Conservation (phyloP, 768 basidiomycete species). For the Collybia nuda region DNA sequence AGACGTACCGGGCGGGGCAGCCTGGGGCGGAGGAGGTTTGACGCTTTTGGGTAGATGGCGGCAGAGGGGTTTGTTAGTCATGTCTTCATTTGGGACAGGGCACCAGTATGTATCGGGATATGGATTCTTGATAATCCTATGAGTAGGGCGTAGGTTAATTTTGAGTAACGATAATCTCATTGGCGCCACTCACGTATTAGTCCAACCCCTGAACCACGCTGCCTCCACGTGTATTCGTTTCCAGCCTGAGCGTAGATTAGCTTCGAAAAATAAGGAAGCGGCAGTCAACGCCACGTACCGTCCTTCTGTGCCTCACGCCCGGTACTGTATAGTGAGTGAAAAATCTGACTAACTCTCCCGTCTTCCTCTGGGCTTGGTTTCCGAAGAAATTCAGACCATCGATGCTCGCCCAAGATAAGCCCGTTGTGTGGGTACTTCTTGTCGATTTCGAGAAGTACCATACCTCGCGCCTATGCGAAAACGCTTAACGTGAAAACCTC, state of each 20-base stretch:
- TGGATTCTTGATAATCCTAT: conserved; percentile 29
- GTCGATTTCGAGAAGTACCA: conserved; percentile 49
- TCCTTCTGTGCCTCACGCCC: conserved; percentile 49
- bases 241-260: conserved; percentile 38
- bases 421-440: conserved; percentile 32
- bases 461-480: conserved; percentile 37
- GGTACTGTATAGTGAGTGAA: conserved; percentile 38
- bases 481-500: not conserved
- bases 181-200: conserved; percentile 25
- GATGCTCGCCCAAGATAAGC: conserved; percentile 48
- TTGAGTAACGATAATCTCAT: not conserved
- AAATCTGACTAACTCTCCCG: conserved; percentile 36
- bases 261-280: not conserved
- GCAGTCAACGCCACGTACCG: conserved; percentile 28
- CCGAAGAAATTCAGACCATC: conserved; percentile 45
- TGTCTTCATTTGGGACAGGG: conserved; percentile 37
- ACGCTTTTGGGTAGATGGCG: conserved; percentile 37
- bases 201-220: conserved; percentile 42
- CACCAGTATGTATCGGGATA: conserved; percentile 45
- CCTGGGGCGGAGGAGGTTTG: conserved; percentile 29
- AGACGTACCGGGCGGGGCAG: conserved; percentile 23
- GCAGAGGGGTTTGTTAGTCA: conserved; percentile 43
- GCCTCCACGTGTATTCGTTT: conserved; percentile 41
- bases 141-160: not conserved
- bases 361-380: conserved; percentile 37